Conservation (phyloP, 495 filamentous ascomycete genomes). For the Elaphomyces granulatus region DNA sequence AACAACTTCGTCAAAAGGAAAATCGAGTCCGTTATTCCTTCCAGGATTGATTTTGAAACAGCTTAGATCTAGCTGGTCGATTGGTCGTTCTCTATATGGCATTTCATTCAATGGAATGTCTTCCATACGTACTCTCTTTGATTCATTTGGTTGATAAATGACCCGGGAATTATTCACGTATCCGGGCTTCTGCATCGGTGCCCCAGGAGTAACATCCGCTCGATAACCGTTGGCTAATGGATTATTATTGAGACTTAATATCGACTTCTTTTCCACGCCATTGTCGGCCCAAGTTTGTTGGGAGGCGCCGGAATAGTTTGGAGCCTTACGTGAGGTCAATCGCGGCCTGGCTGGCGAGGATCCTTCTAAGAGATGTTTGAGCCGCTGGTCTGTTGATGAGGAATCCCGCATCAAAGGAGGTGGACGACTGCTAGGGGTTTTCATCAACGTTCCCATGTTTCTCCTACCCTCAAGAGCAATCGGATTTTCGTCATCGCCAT, state of each 20-base stretch:
- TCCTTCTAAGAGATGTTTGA: constrained; percentile 25
- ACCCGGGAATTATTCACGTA: background rate
- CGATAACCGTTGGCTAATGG: background rate
- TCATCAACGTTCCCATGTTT: background rate
- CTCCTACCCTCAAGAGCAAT: no score
- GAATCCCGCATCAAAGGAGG: background rate
- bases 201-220: background rate
- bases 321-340: constrained; percentile 4
- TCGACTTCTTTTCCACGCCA: background rate
- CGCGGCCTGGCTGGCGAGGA: constrained; percentile 18
- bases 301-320: background rate
- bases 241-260: background rate
- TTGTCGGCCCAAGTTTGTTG: background rate
- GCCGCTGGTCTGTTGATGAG: constrained; percentile 9
- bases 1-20: constrained; percentile 62
- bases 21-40: constrained; percentile 55
- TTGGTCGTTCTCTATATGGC: constrained; percentile 37
- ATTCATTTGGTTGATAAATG: background rate
- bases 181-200: background rate
- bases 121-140: background rate
- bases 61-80: constrained; percentile 36
- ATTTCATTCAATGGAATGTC: constrained; percentile 20
- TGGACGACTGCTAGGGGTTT: background rate
- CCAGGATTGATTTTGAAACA: constrained; percentile 80
- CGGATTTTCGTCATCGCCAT: constrained; percentile 18